Conservation (phyloP, 2,329 filamentous ascomycete genomes). For the Ilyonectria sp. region DNA sequence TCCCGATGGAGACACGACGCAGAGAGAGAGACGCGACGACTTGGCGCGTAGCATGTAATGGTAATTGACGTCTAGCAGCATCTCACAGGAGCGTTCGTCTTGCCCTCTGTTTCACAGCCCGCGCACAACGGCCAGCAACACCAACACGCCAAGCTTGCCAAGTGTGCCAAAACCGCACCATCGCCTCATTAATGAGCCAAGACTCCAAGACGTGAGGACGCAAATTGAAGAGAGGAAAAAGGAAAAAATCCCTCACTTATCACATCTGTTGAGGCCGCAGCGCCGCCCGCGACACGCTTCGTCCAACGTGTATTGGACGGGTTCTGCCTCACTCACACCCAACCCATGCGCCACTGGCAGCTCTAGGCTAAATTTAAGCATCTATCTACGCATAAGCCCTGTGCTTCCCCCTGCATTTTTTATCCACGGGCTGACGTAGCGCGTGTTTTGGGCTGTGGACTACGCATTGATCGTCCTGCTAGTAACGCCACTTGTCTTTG, state of each 20-base stretch:
- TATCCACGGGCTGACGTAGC: not conserved
- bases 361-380: constrained; percentile 7
- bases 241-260: not conserved
- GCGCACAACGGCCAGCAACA: no score
- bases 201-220: not conserved
- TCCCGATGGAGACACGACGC: no score
- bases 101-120: no score
- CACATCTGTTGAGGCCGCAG: no score
- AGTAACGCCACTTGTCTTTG: no score
- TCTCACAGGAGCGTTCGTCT: no score
- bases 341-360: no score
- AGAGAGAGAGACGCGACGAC: no score
- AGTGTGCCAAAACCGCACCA: not conserved
- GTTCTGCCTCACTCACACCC: no score
- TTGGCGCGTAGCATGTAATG: no score
- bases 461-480: not conserved
- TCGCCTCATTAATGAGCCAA: not conserved
- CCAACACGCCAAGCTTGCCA: not conserved
- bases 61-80: no score
- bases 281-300: not conserved
- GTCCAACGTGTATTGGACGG: not conserved
- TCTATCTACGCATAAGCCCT: not conserved
- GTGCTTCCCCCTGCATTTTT: not conserved
- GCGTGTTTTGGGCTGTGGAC: not conserved
- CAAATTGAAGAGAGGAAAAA: not conserved